A percentile compares a stretch with the other conserved stretches of the same genome.
These are phyloP conservation scores for Acacia melanoxylon DNA, from an alignment of 306 rosid species.

Conservation along the genomic window DNA sequence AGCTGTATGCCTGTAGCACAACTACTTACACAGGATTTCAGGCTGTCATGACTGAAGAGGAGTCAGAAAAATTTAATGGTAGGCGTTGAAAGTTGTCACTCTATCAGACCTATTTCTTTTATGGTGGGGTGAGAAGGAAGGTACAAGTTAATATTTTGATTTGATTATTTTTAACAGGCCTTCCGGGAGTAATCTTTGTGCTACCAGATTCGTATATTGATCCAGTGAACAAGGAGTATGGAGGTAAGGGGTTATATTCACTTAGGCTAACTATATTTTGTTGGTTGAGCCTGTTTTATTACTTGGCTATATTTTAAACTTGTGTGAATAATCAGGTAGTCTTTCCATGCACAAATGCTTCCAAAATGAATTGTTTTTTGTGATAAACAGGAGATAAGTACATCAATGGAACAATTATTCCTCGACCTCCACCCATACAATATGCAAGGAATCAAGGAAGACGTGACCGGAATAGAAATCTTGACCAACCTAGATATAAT, in stretches of 20 bases:
- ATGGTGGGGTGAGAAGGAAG: not conserved
- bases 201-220: constrained; percentile 86
- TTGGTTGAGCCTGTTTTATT: constrained; percentile 8
- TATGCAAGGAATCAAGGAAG: constrained; percentile 59
- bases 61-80: constrained; percentile 80
- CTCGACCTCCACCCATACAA: constrained; percentile 85
- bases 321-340: not conserved
- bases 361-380: not conserved
- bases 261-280: not conserved
- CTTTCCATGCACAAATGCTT: constrained; percentile 3
- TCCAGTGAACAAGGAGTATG: constrained; percentile 77
- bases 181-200: constrained; percentile 78
- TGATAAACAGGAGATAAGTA: constrained; percentile 77
- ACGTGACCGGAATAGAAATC: constrained; percentile 47
- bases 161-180: constrained; percentile 41
- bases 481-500: constrained; percentile 38
- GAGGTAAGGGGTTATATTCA: constrained; percentile 52
- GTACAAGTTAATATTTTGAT: not conserved
- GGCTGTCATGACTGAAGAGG: constrained; percentile 74
- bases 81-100: constrained; percentile 1
- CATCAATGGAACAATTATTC: constrained; percentile 75
- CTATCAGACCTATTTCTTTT: not conserved
- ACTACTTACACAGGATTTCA: constrained; percentile 85
- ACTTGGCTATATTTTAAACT: not conserved
- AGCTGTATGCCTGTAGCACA: constrained; percentile 90